Conservation (phyloP, 306 rosid genomes). For the Glycine soja region DNA sequence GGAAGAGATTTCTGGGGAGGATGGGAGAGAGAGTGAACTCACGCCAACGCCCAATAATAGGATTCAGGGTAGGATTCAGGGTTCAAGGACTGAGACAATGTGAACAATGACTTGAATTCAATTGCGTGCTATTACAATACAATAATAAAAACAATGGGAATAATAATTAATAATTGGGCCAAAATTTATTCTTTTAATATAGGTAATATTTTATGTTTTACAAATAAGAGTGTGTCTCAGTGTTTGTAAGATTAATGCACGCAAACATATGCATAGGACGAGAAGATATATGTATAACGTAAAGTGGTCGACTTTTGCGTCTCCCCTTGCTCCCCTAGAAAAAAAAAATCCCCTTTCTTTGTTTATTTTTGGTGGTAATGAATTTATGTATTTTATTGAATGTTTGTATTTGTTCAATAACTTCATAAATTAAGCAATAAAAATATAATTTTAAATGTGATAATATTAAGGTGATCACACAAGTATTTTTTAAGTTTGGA, state of each 20-base stretch:
- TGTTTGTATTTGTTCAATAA: background rate
- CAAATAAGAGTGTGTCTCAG: background rate
- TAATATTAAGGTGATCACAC: too few species aligned
- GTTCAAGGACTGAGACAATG: slow-evolving; percentile 28
- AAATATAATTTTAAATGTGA: too few species aligned
- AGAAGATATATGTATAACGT: background rate
- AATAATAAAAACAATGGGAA: background rate
- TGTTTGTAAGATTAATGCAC: background rate
- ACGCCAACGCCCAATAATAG: slow-evolving; percentile 28
- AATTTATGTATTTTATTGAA: slow-evolving; percentile 17
- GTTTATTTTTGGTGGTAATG: background rate
- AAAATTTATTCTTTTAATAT: background rate
- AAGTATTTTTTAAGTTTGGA: too few species aligned
- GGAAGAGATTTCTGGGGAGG: slow-evolving; percentile 89
- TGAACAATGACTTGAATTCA: background rate
- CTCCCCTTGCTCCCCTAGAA: background rate
- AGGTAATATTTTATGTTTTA: background rate
- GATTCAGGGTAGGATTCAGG: too few species aligned
- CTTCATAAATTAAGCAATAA: background rate
- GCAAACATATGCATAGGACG: background rate
- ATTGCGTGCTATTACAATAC: slow-evolving; percentile 2
- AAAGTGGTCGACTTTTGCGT: background rate
- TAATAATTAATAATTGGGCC: slow-evolving; percentile 16
- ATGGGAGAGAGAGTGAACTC: slow-evolving; percentile 51
- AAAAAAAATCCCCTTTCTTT: background rate